Evolutionary conservation across 2,329 filamentous ascomycete genomes (phyloP).

Genomic region (Ilyonectria sp.): DNA sequence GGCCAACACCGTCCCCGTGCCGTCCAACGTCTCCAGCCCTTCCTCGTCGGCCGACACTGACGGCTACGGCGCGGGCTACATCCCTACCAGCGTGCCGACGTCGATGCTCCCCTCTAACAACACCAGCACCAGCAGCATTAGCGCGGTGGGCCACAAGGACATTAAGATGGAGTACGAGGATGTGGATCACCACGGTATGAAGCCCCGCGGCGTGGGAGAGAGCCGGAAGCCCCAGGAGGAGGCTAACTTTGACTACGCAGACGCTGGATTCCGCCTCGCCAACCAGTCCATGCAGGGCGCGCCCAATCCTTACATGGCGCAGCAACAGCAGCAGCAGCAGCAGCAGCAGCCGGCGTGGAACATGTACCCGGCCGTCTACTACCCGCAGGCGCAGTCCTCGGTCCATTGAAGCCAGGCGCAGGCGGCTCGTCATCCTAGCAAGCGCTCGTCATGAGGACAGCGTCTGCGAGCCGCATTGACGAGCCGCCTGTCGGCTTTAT

Average conservation of each 20-base stretch:
- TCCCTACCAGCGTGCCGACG: conserved; percentile 64
- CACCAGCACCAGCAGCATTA: conserved; percentile 49
- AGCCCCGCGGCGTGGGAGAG: background rate
- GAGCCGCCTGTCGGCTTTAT: conserved; percentile 52
- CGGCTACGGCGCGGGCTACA: conserved; percentile 63
- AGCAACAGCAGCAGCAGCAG: conserved; percentile 38
- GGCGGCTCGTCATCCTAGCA: conserved; percentile 46
- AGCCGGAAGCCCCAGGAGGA: conserved; percentile 28
- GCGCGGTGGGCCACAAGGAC: conserved; percentile 53
- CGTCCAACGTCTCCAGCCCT: conserved; percentile 67
- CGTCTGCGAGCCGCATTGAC: conserved; percentile 53
- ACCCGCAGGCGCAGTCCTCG: conserved; percentile 52
- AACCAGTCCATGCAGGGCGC: conserved; percentile 44
- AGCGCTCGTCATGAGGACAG: conserved; percentile 50
- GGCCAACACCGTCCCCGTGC: conserved; percentile 60
- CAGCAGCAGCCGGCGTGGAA: conserved; percentile 49
- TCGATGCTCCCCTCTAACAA: conserved; percentile 57
- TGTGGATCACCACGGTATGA: conserved; percentile 51
- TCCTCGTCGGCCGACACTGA: conserved; percentile 64
- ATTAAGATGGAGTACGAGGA: conserved; percentile 60
- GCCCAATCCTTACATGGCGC: conserved; percentile 47
- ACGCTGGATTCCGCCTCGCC: conserved; percentile 53
- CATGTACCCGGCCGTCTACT: conserved; percentile 53
- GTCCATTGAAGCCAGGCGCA: conserved; percentile 47
- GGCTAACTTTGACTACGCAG: conserved; percentile 50